These are phyloP conservation scores for Cyberlindnera samutprakarnensis DNA, from an alignment of 805 yeast species.

Conservation along the genomic window DNA sequence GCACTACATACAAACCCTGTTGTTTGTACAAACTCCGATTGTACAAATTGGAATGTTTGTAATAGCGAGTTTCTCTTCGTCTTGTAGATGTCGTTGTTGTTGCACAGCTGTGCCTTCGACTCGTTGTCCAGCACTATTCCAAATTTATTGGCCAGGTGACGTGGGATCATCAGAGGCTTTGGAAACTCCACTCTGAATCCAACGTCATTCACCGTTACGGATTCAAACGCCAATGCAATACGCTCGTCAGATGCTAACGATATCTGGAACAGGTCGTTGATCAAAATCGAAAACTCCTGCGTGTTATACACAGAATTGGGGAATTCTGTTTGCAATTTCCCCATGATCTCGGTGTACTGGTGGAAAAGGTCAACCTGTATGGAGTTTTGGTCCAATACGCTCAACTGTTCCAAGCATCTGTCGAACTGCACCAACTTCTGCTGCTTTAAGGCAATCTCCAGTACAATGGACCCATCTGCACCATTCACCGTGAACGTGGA, in stretches of 20 bases:
- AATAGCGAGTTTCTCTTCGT: constrained; percentile 4
- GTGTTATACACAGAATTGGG: constrained; percentile 10
- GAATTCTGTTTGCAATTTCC: constrained; percentile 1
- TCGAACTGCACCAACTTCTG: constrained; percentile 17
- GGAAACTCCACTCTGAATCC: constrained; percentile 8
- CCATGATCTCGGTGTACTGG: constrained; percentile 8
- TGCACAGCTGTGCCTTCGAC: constrained; percentile 2
- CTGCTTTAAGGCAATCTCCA: constrained; percentile 10
- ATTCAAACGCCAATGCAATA: neutral
- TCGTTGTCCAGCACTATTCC: constrained; percentile 2
- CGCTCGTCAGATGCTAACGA: constrained; percentile 15
- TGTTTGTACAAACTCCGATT: constrained; percentile 4
- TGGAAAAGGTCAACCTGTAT: constrained; percentile 17
- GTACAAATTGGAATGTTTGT: constrained; percentile 7
- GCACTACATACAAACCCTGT: constrained; percentile 5
- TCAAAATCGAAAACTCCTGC: constrained; percentile 12
- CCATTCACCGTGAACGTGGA: constrained; percentile 12
- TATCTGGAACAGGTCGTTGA: constrained; percentile 8
- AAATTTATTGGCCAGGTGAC: neutral
- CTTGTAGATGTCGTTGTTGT: constrained; percentile 5
- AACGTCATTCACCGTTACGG: constrained; percentile 6
- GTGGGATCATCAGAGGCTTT: too few species aligned
- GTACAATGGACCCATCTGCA: constrained; percentile 10
- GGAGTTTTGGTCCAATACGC: constrained; percentile 19
- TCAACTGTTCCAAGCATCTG: constrained; percentile 11